A percentile compares a stretch with the other conserved stretches of the same genome.
Evolutionary conservation across 2,329 filamentous ascomycete species (phyloP).

Genomic region (Aulographum hederae): DNA sequence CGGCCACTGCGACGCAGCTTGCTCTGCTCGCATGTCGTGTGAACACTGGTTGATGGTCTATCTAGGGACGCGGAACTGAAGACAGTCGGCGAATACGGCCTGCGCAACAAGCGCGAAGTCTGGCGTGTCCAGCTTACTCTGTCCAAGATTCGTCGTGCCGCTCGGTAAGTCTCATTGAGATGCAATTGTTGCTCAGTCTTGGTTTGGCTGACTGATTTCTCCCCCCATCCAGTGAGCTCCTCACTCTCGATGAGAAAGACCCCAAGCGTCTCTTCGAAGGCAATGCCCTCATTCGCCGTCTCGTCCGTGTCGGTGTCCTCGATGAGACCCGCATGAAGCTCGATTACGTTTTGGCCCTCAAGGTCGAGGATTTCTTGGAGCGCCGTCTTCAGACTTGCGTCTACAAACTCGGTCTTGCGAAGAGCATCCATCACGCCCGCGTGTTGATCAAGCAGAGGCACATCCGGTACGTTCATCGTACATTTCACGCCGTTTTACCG

Average conservation of each 20-base stretch:
- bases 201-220: slow-evolving; percentile 1
- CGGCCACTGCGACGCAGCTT: slow-evolving; percentile 98
- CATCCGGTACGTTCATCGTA: slow-evolving; percentile 47
- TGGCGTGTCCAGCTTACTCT: slow-evolving; percentile 99
- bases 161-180: slow-evolving; percentile 55
- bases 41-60: slow-evolving; percentile 37
- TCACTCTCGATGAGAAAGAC: slow-evolving; percentile 99
- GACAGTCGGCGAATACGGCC: slow-evolving; percentile 98
- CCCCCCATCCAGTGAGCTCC: slow-evolving; percentile 60
- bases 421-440: slow-evolving; percentile 99
- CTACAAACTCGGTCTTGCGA: slow-evolving; percentile 99
- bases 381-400: slow-evolving; percentile 98
- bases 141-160: slow-evolving; percentile 99
- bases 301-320: slow-evolving; percentile 97
- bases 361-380: slow-evolving; percentile 99
- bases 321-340: slow-evolving; percentile 99
- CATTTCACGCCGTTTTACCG: no score
- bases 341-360: slow-evolving; percentile 99
- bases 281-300: slow-evolving; percentile 99
- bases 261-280: slow-evolving; percentile 99
- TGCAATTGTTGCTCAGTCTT: neutral
- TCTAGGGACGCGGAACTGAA: slow-evolving; percentile 96
- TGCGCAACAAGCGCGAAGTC: slow-evolving; percentile 99
- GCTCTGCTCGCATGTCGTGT: slow-evolving; percentile 88
- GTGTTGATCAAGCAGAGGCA: slow-evolving; percentile 98